Evolutionary conservation across 2,329 filamentous ascomycete species (phyloP).

Genomic region (Aciculosporium take): DNA sequence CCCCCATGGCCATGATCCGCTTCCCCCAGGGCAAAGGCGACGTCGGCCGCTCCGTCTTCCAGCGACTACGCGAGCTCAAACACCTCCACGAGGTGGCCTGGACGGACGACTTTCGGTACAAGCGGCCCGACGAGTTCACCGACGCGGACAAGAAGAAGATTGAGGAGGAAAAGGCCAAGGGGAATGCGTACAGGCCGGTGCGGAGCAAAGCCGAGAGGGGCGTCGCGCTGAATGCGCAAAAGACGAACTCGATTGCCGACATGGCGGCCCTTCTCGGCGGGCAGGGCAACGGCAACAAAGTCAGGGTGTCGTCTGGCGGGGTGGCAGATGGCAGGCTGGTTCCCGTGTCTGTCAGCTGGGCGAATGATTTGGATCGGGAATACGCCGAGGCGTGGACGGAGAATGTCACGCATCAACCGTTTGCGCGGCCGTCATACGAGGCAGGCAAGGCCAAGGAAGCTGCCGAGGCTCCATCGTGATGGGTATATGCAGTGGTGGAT

Average conservation of each 20-base stretch:
- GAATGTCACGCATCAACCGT: slow-evolving; percentile 37
- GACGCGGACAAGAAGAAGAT: slow-evolving; percentile 20
- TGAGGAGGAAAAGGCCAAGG: slow-evolving; percentile 16
- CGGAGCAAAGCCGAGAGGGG: slow-evolving; percentile 32
- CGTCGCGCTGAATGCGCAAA: slow-evolving; percentile 42
- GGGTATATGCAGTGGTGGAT: no score
- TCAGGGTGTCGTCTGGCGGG: slow-evolving; percentile 16
- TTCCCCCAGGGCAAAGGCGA: slow-evolving; percentile 37
- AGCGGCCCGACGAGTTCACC: slow-evolving; percentile 20
- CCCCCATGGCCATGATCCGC: slow-evolving; percentile 43
- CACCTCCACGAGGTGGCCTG: slow-evolving; percentile 48
- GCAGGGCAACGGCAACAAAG: slow-evolving; percentile 34
- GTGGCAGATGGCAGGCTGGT: slow-evolving; percentile 17
- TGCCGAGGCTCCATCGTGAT: slow-evolving; percentile 3
- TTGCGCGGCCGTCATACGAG: slow-evolving; percentile 20
- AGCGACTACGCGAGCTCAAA: slow-evolving; percentile 51
- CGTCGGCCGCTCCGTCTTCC: slow-evolving; percentile 45
- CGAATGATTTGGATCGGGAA: slow-evolving; percentile 30
- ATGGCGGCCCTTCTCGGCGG: slow-evolving; percentile 44
- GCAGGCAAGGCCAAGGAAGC: slow-evolving; percentile 1
- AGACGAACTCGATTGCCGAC: slow-evolving; percentile 48
- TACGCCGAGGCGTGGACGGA: slow-evolving; percentile 34
- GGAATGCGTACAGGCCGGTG: slow-evolving; percentile 18
- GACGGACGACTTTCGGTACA: slow-evolving; percentile 33
- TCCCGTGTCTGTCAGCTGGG: slow-evolving; percentile 36